Conservation (phyloP, 768 basidiomycete genomes). For the Pleurotus giganteus region DNA sequence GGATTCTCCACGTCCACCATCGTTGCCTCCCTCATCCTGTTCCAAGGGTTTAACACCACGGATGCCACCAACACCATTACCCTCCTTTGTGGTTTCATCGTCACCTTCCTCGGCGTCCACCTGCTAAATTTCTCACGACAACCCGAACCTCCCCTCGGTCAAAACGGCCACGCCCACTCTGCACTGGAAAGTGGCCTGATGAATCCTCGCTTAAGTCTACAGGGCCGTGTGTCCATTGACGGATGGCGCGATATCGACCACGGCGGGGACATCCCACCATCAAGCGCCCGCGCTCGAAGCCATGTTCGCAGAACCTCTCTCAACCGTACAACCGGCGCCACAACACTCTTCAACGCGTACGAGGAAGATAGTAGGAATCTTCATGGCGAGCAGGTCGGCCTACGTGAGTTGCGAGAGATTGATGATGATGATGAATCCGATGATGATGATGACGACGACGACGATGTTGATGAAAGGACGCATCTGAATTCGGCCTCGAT, state of each 20-base stretch:
- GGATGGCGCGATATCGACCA: conserved; percentile 47
- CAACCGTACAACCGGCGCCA: conserved; percentile 58
- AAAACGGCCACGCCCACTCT: conserved; percentile 38
- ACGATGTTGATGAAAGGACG: conserved; percentile 47
- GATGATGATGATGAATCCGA: conserved; percentile 48
- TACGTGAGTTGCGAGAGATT: conserved; percentile 68
- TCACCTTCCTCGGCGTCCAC: conserved; percentile 97
- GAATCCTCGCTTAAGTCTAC: conserved; percentile 78
- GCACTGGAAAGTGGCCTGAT: conserved; percentile 65
- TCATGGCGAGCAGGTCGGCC: conserved; percentile 41
- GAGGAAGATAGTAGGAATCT: conserved; percentile 46
- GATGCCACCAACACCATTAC: conserved; percentile 81
- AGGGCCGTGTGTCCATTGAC: conserved; percentile 80
- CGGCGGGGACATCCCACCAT: conserved; percentile 33
- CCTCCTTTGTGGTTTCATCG: conserved; percentile 84
- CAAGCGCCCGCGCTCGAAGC: conserved; percentile 28
- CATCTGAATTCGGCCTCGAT: conserved; percentile 22
- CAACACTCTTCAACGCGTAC: conserved; percentile 78
- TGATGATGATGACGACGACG: conserved; percentile 44
- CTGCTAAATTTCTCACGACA: conserved; percentile 80
- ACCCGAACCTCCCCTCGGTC: conserved; percentile 42
- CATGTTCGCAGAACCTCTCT: conserved; percentile 69
- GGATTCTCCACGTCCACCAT: conserved; percentile 94
- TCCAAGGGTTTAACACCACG: conserved; percentile 95
- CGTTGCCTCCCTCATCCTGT: conserved; percentile 91